phyloP scores from a whole-genome alignment of 2,329 filamentous ascomycete species.

The Madurella fahalii region DNA sequence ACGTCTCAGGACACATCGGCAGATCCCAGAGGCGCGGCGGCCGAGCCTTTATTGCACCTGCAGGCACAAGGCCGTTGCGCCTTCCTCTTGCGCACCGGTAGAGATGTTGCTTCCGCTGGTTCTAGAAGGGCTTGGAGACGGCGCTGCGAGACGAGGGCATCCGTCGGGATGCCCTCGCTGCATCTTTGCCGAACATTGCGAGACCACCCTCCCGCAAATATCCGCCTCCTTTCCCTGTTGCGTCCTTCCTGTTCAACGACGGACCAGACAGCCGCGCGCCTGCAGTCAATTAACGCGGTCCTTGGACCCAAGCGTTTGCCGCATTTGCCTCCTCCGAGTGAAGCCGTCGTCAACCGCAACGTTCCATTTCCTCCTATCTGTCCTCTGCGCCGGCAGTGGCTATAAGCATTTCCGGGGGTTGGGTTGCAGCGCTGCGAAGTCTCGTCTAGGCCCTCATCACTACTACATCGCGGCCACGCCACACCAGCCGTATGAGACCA shows the following conservation, averaged over 20 bases:
- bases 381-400: not conserved
- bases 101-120: not conserved
- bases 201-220: constrained; percentile 2
- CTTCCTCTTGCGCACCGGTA: constrained; percentile 5
- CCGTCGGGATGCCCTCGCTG: not conserved
- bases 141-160: not conserved
- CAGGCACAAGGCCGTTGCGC: not conserved
- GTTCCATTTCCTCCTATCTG: not conserved
- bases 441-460: not conserved
- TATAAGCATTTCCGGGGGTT: not conserved
- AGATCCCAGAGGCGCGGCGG: not conserved
- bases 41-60: not conserved
- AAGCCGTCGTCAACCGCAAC: constrained; percentile 11
- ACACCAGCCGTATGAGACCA: not conserved
- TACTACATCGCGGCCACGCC: not conserved
- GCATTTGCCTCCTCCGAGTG: constrained; percentile 1
- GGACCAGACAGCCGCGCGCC: constrained; percentile 5
- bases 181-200: not conserved
- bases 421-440: not conserved
- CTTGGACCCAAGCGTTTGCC: not conserved
- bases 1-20: not conserved
- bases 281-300: constrained; percentile 10
- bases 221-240: not conserved
- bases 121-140: not conserved
- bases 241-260: constrained; percentile 15